Base-by-base conservation (phyloP, 192 early-diverging fungal genomes). In the Phycomyces nitens region DNA sequence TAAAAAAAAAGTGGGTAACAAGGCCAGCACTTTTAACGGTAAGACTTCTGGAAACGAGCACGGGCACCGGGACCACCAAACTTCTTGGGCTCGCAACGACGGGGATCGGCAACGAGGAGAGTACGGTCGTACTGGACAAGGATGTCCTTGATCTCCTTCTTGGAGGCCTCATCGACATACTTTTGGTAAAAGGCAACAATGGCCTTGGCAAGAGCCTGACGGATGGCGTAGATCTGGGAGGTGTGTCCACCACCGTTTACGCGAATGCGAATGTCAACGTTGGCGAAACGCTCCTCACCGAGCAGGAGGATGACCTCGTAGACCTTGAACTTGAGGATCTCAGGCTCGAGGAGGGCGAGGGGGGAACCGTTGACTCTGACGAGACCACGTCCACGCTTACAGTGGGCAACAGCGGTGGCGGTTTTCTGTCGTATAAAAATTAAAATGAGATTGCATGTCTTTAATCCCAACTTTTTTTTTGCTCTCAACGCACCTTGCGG, bases 61-160 rank as follows among this genome's bases (percentile, higher is more conserved):
- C 97, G 93, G 78, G 97, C 97, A 92, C 97, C 97, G 64, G 82
- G 83, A 87, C 97, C 97, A 82, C 95, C 97, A 75, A 99, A 99
- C 89, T 97, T 99, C 94, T 99, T 99, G 82, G 97, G 93, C 80
- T 99, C 97, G 86, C 91, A 94, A 76, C 97, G 95, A 82, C 97
- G 94, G 64, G 95, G 94, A 82, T 97, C 95, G 67, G 95, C 95
- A 67, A 99, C 97, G 55, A 99, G 90, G 59, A 99, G 93, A 74
- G 93, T 88, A 84, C 95, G 92, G 88, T 99, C 97, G 87, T 94
- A 96, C 75, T 75, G 67, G 43, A 90, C 80, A 60, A 94, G 84
- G 60, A 89, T 82, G 70, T 95, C 92, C 88, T 95, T 96, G 84
- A 99, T 92, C 85, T 97, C 95, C 86, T 96, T 96, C 92, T 99